Base-by-base conservation (phyloP, 2,329 filamentous ascomycete species). In the Claviceps africana region DNA sequence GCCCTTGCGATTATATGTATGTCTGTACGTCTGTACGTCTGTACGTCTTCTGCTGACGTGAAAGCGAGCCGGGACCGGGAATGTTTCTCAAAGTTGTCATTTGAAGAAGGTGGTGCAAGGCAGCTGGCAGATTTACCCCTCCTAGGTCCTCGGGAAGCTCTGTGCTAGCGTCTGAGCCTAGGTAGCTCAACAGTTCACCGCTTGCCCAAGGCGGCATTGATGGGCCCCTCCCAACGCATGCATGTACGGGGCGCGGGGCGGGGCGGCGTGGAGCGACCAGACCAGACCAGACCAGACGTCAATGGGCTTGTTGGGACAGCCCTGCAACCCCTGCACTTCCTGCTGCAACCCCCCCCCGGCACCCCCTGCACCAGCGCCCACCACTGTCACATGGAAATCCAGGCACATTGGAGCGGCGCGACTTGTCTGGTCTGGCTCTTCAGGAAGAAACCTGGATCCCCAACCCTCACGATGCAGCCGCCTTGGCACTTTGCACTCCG, bases 161-260 rank as follows among this genome's bases (percentile, higher is more conserved):
- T 15, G 5, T 35, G 1, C 11, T 15, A 35, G 33, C 11, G 11
- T 35, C 11, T 5, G 5, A 7, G 17, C 35, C 8, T 9, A n/a
- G 35, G 6, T n/a, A 37, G 35, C 35, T 43, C 40, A 43, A 43
- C 40, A 25, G 15, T 53, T 59, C 54, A 60, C 59, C 59, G 59
- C 59, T 49, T 60, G 44, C 58, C 54, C 3, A 39, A 28, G 48
- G 30, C 13, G 53, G 57, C 35, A 46, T 15, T 25, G 25, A 25
- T 25, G 3, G 25, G 5, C 5, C 48, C 50, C 39, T 49, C 58
- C 53, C 56, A 58, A 59, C 57, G 51, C 47, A 54, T 54, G 51
- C 2, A 37, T 43, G 47, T 31, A 39, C 25, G 25, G 25, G 25
- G 48, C 46, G 47, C 4, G 13, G 15, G 17, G 5, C 9, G 30